These are phyloP conservation scores for Neohortaea acidophila DNA, from an alignment of 495 filamentous ascomycete species.

Conservation along the genomic window DNA sequence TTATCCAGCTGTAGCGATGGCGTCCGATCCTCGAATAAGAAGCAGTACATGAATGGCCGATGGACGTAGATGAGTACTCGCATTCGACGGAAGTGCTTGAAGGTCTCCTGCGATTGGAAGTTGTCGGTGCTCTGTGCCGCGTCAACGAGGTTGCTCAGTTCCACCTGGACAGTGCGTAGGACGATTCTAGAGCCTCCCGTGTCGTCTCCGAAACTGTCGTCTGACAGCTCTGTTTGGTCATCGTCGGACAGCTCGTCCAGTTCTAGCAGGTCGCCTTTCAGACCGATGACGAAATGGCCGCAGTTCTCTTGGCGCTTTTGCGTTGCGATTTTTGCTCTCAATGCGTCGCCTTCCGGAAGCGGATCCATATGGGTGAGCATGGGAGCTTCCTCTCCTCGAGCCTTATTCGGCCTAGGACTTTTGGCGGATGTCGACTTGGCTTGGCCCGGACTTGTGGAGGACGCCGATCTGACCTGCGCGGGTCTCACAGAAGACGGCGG, in stretches of 20 bases:
- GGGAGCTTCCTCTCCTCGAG: constrained; percentile 9
- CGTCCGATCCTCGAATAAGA: constrained; percentile 64
- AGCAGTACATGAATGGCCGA: constrained; percentile 79
- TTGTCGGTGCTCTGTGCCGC: not conserved
- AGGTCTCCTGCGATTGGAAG: not conserved
- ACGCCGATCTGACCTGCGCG: not conserved
- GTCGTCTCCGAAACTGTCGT: constrained; percentile 27
- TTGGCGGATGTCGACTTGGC: not conserved
- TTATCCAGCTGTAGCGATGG: constrained; percentile 47
- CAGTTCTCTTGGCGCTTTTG: constrained; percentile 24
- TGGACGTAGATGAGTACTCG: constrained; percentile 62
- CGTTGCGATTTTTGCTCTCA: constrained; percentile 17
- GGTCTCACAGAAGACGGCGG: not conserved
- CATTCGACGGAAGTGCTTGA: constrained; percentile 33
- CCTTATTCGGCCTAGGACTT: no score
- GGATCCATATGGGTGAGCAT: constrained; percentile 23
- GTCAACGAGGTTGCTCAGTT: constrained; percentile 6
- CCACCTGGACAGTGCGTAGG: constrained; percentile 37
- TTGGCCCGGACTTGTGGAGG: not conserved
- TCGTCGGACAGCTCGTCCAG: constrained; percentile 3
- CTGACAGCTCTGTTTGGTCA: constrained; percentile 20
- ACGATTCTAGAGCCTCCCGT: constrained; percentile 31
- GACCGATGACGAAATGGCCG: constrained; percentile 58
- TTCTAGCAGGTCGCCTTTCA: constrained; percentile 40
- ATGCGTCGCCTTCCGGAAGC: constrained; percentile 22